phyloP scores from a whole-genome alignment of 495 filamentous ascomycete species.

The Aspergillus carlsbadensis region DNA sequence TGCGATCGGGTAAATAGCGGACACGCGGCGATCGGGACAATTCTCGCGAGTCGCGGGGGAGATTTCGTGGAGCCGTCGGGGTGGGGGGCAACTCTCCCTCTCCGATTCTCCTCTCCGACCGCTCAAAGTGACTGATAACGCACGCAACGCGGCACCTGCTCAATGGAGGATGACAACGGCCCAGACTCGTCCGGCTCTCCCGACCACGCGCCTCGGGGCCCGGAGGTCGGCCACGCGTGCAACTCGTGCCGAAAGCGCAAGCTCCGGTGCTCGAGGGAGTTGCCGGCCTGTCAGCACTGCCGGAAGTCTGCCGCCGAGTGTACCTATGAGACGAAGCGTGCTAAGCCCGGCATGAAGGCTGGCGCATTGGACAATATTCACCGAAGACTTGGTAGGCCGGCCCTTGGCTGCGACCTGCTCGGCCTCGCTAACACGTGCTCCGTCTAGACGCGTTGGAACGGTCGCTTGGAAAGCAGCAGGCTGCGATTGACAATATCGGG shows the following conservation, averaged over 20 bases:
- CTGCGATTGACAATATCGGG: conserved; percentile 20
- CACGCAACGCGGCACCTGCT: too few species aligned
- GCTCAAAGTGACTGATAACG: too few species aligned
- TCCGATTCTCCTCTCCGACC: too few species aligned
- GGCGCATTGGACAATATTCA: conserved; percentile 18
- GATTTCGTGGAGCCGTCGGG: too few species aligned
- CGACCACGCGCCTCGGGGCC: background rate
- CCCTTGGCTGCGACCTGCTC: background rate
- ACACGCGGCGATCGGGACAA: too few species aligned
- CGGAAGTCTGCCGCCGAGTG: conserved; percentile 14
- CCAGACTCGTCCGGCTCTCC: conserved; percentile 2
- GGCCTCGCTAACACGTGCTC: background rate
- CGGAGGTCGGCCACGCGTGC: conserved; percentile 13
- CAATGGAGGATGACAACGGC: background rate
- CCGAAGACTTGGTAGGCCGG: conserved; percentile 7
- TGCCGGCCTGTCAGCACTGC: conserved; percentile 15
- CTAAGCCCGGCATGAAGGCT: conserved; percentile 26
- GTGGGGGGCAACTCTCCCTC: too few species aligned
- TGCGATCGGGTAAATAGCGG: too few species aligned
- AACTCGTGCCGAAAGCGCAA: conserved; percentile 24
- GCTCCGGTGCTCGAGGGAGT: conserved; percentile 24
- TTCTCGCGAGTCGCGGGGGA: too few species aligned
- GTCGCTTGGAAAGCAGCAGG: conserved; percentile 1
- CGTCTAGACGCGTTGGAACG: conserved; percentile 7
- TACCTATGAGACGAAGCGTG: conserved; percentile 20